Evolutionary conservation across 768 basidiomycete species (phyloP), one percentile per base, ranked within the genome.

Genomic region (Macrocybe gigantea): DNA sequence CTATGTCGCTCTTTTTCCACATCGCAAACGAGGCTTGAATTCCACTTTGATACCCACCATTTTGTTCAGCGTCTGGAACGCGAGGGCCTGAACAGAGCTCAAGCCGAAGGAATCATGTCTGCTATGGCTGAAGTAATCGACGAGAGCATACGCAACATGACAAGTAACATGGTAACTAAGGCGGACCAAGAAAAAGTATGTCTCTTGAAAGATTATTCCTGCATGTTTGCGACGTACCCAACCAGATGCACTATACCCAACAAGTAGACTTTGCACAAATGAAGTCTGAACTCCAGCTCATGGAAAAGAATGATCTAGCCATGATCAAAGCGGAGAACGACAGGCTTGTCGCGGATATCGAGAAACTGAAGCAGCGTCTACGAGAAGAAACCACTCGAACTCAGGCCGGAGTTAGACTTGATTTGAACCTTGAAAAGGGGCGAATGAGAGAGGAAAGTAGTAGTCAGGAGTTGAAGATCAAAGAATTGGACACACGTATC

Each of bases 321-420:
- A 85, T 89, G 78, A 83, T 98, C 69, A 95, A 93, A 67, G 86
- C 91, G 14, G 95, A 97, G 74, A 97, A 90, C 57, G 96, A 98
- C 62, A 80, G 95, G n/a, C 74, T 99, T 32, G 73, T 88, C 49
- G 73, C 80, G 22, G 96, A 98, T 60, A 83, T 97, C 49, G 92
- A 96, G 72, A 92, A 92, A 68, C 76, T 99, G 38, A 96, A 97
- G 70, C 92, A 93, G 64, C 80, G 91, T 5, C 70, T 99, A 7
- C 77, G 93, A 30, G 92, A 94, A 61, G 93, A 97, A 61, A 88
- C 96, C 45, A 88, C 83, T 3, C 78, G 87, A 15, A 96, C 93
- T 7, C 93, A 96, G 64, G 88, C 87, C 8, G 93, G 93, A 12
- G 96, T 99, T 3, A 73, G 95, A 45, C 68, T 99, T 11, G 96